Evolutionary conservation across 2,329 filamentous ascomycete genomes (phyloP).

Genomic region (Talaromyces rugulosus): DNA sequence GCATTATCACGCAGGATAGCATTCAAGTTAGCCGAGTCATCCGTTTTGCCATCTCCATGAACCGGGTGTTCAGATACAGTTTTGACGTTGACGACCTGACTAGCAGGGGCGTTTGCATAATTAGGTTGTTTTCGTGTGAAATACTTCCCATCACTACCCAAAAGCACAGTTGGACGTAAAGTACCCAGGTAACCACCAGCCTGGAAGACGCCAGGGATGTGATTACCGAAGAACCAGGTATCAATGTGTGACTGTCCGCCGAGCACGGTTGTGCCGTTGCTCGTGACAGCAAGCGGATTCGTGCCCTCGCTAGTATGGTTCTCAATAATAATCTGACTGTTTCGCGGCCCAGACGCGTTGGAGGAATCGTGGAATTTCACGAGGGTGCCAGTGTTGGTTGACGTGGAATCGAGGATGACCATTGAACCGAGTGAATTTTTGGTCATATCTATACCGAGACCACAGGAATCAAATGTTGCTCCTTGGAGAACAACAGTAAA

Average conservation of each 20-base stretch:
- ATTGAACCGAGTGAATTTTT: slow-evolving; percentile 14
- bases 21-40: slow-evolving; percentile 37
- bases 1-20: slow-evolving; percentile 28
- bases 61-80: slow-evolving; percentile 36
- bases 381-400: slow-evolving; percentile 14
- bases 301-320: slow-evolving; percentile 24
- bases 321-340: slow-evolving; percentile 26
- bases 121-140: slow-evolving; percentile 40
- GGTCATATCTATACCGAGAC: slow-evolving; percentile 13
- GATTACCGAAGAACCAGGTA: slow-evolving; percentile 32
- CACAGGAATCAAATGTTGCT: slow-evolving; percentile 18
- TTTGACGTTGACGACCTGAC: slow-evolving; percentile 47
- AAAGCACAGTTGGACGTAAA: slow-evolving; percentile 3
- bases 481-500: slow-evolving; percentile 22
- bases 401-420: slow-evolving; percentile 16
- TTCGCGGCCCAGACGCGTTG: slow-evolving; percentile 26
- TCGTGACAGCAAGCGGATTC: slow-evolving; percentile 18
- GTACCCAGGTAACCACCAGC: slow-evolving; percentile 1
- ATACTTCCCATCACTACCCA: slow-evolving; percentile 25
- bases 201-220: slow-evolving; percentile 16
- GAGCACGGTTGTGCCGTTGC: slow-evolving; percentile 20
- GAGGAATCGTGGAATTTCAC: slow-evolving; percentile 16
- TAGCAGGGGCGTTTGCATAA: slow-evolving; percentile 39
- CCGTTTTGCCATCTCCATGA: slow-evolving; percentile 38
- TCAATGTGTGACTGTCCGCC: slow-evolving; percentile 16